Evolutionary conservation across 2,329 filamentous ascomycete species (phyloP), one percentile per base, ranked within the genome.

Genomic region (Bimuria novae-zelandiae): DNA sequence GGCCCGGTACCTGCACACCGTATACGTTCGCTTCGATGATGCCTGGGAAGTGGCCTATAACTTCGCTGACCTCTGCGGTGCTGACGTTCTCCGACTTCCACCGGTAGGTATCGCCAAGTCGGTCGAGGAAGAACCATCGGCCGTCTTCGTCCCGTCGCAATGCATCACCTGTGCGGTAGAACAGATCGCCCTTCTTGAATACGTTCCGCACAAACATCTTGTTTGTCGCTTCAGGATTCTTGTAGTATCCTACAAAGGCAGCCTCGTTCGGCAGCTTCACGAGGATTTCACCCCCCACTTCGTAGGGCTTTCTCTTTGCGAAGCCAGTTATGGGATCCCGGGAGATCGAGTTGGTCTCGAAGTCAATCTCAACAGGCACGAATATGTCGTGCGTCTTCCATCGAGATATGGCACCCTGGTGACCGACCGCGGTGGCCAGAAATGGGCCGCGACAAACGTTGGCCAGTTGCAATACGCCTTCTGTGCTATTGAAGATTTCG

Each of bases 401-500:
- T 1, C 89, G 81, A 27, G 82, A 69, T 35, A 92, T 68, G 2
- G 82, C 71, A 2, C 89, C 89, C 61, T 92, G 87, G 62, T 91
- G 87, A 1, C 89, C 89, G 2, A 92, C 87, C 23, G 82, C 79
- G 4, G 83, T 81, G 6, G 83, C 80, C 3, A 82, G 78, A 67
- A 85, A 91, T 21, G 86, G 84, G 1, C 88, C 74, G 11, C 79
- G 76, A 49, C 82, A 82, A 19, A 79, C 70, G 63, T 89, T 89
- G 50, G 84, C 71, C 8, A 91, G 75, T 0, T 72, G 71, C 62
- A 92, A 81, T 44, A 90, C 79, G 25, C 88, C 87, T 71, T 92
- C 89, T 1, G 87, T 89, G 52, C 86, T 89, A 69, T 88, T 89
- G 79, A 90, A 92, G 74, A 92, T 91, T 70, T 92, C 89, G 55